phyloP scores from a whole-genome alignment of 192 early-diverging fungal genomes.

The Rhizophagus clarus region DNA sequence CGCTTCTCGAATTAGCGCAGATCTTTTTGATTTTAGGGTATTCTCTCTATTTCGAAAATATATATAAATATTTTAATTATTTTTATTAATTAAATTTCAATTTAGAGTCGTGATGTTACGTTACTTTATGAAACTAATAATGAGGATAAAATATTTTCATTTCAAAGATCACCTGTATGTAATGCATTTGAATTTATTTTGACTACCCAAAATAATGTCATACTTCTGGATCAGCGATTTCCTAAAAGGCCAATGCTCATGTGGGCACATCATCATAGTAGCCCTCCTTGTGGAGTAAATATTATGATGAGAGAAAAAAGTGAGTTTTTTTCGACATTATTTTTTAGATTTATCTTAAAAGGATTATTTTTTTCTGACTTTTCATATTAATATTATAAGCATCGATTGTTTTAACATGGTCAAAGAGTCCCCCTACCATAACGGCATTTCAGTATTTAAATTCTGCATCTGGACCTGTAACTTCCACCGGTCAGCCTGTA shows the following conservation, averaged over 20 bases:
- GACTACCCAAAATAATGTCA: not conserved
- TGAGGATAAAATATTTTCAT: constrained; percentile 24
- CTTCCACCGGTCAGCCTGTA: not conserved
- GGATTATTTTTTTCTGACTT: not conserved
- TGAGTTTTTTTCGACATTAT: not conserved
- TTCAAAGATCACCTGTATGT: not conserved
- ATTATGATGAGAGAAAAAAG: constrained; percentile 13
- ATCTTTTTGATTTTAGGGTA: constrained; percentile 32
- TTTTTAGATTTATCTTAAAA: not conserved
- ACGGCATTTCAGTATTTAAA: not conserved
- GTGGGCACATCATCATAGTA: constrained; percentile 6
- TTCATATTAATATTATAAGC: not conserved
- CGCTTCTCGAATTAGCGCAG: not conserved
- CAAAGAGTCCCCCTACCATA: constrained; percentile 12
- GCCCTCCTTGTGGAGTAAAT: not conserved
- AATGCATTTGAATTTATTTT: constrained; percentile 19
- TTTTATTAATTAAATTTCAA: not conserved
- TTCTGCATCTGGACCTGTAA: not conserved
- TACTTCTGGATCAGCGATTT: constrained; percentile 31
- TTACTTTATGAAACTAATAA: not conserved
- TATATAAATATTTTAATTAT: not conserved
- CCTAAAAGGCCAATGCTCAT: constrained; percentile 19
- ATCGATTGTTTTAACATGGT: constrained; percentile 10
- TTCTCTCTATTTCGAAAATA: not conserved
- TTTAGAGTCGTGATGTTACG: not conserved